Evolutionary conservation across 2,329 filamentous ascomycete species (phyloP), one percentile per base, ranked within the genome.

Genomic region (Amphichorda felina): DNA sequence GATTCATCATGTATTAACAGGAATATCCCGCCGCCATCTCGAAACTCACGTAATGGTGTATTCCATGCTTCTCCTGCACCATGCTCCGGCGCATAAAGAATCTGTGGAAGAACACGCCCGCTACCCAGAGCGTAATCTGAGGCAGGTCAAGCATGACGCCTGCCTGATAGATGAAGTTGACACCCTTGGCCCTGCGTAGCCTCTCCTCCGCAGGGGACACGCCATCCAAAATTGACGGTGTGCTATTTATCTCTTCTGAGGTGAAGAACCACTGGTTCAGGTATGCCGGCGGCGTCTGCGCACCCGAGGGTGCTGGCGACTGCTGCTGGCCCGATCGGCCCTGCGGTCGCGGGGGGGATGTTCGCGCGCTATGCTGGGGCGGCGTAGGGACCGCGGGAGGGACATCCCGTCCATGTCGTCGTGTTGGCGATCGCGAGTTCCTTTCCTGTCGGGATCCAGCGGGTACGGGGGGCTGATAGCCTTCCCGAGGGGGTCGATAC

Each of bases 111-210:
- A 94, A 96, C 30, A 94, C 82, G 14, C 84, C 82, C 1, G 91
- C 91, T 0, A 93, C 93, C 59, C 83, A 88, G 29, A 98, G 68
- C 0, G 91, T 96, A 38, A 91, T 76, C 56, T 95, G 88, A 10
- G 89, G 89, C 34, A 96, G 66, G 54, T 94, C 89, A 35, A 96
- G 72, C 64, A 94, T 78, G 45, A 94, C 85, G 43, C 89, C 91
- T 30, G 89, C 86, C 57, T 95, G 88, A 43, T 86, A 80, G 49
- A 98, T 94, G 60, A 98, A 98, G 56, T 94, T 94, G 52, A 95
- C 81, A 32, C 91, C 89, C 56, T 96, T 96, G 41, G 83, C 81
- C 38, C 91, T 76, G 39, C 83, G 70, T 44, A 82, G 70, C 42
- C 85, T 72, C 61, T 96, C 91, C 51, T 91, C 79, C 21, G 78